These are phyloP conservation scores for Exophiala oligosperma DNA, from an alignment of 2,329 filamentous ascomycete species.

Conservation along the genomic window DNA sequence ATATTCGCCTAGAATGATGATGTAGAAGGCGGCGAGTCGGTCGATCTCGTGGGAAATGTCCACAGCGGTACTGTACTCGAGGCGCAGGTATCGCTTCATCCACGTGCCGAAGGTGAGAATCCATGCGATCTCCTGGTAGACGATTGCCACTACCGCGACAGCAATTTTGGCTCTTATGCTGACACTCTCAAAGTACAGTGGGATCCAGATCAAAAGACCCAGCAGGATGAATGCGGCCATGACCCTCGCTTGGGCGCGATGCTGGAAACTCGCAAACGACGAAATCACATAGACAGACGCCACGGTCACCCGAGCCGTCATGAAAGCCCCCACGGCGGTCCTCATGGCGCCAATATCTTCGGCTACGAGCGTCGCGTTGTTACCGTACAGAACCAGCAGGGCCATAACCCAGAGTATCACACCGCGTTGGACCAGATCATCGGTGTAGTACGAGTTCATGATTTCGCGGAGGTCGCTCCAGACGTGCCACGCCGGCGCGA, in stretches of 20 bases:
- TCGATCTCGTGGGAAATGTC: slow-evolving; percentile 54
- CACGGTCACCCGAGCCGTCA: slow-evolving; percentile 46
- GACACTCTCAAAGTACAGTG: slow-evolving; percentile 46
- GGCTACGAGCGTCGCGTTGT: slow-evolving; percentile 48
- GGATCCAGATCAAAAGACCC: slow-evolving; percentile 45
- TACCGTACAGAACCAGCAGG: slow-evolving; percentile 49
- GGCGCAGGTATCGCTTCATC: slow-evolving; percentile 44
- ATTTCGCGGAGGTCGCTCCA: slow-evolving; percentile 53
- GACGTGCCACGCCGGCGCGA: slow-evolving; percentile 48
- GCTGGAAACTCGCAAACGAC: slow-evolving; percentile 50
- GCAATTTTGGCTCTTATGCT: slow-evolving; percentile 45
- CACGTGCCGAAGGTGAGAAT: slow-evolving; percentile 46
- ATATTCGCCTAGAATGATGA: slow-evolving; percentile 55
- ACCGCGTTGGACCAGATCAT: slow-evolving; percentile 50
- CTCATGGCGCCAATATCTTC: slow-evolving; percentile 48
- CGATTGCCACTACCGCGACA: slow-evolving; percentile 25
- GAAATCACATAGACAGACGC: slow-evolving; percentile 42
- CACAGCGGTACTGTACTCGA: slow-evolving; percentile 50
- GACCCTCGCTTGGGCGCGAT: slow-evolving; percentile 48
- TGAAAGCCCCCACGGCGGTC: slow-evolving; percentile 48
- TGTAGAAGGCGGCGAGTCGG: slow-evolving; percentile 53
- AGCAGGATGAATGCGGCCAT: slow-evolving; percentile 45
- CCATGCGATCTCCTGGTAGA: slow-evolving; percentile 47
- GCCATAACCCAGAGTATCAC: slow-evolving; percentile 55
- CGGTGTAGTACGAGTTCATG: slow-evolving; percentile 56